Evolutionary conservation across 225 moss, liverwort and hornwort species (phyloP).

Genomic region (Marchantia polymorpha): DNA sequence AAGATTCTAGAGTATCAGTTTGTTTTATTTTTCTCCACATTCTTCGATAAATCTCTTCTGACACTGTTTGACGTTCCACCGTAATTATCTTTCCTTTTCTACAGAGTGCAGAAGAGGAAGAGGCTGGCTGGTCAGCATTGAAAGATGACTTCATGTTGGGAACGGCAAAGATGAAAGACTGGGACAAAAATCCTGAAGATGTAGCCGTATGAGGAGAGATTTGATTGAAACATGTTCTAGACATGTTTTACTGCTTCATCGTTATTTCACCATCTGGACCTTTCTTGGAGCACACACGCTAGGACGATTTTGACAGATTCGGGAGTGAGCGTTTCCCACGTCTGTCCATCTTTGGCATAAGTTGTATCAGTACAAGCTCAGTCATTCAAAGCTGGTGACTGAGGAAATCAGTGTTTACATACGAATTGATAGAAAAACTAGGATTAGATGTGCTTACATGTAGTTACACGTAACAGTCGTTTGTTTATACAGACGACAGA

Average conservation of each 20-base stretch:
- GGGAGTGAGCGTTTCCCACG: conserved; percentile 5
- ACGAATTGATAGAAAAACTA: too few species aligned
- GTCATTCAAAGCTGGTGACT: neutral
- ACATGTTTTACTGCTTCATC: neutral
- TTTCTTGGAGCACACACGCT: neutral
- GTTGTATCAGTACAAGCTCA: neutral
- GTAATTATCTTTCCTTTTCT: conserved; percentile 25
- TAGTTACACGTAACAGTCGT: too few species aligned
- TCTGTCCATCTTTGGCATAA: conserved; percentile 2
- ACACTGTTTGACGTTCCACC: conserved; percentile 29
- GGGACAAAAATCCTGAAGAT: conserved; percentile 53
- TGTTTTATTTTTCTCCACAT: neutral
- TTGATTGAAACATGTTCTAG: neutral
- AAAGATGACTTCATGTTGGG: conserved; percentile 78
- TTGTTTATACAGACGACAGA: too few species aligned
- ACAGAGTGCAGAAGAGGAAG: conserved; percentile 22
- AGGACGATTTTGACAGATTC: conserved; percentile 1
- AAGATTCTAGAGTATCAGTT: neutral
- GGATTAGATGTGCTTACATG: too few species aligned
- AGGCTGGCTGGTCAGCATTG: conserved; percentile 62
- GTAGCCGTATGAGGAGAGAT: neutral
- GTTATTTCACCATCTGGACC: neutral
- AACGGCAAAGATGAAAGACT: conserved; percentile 67
- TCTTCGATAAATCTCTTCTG: neutral
- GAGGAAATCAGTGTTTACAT: neutral